phyloP scores from a whole-genome alignment of 2,329 filamentous ascomycete genomes.

The Fusarium sp. region DNA sequence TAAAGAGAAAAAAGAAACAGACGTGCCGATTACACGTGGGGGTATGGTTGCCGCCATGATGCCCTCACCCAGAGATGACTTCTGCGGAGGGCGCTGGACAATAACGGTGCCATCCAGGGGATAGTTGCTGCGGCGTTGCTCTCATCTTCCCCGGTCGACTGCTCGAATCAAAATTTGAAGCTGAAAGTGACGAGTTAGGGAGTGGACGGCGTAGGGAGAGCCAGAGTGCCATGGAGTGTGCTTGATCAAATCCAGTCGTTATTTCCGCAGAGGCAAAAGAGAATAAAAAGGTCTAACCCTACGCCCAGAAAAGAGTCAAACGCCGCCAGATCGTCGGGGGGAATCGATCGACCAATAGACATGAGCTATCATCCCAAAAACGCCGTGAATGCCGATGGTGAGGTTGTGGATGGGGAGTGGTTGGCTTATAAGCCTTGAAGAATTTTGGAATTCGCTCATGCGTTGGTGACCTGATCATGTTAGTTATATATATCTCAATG shows the following conservation, averaged over 20 bases:
- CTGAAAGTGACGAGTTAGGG: constrained; percentile 47
- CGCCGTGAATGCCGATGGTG: constrained; percentile 53
- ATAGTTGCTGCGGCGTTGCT: constrained; percentile 26
- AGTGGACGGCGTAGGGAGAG: constrained; percentile 52
- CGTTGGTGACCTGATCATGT: constrained; percentile 62
- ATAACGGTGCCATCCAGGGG: constrained; percentile 17
- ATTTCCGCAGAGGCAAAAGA: constrained; percentile 42
- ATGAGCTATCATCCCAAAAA: constrained; percentile 53
- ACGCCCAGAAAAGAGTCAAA: constrained; percentile 50
- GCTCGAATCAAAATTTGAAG: constrained; percentile 42
- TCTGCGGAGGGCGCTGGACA: constrained; percentile 3
- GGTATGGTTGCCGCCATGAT: constrained; percentile 26
- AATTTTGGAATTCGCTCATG: constrained; percentile 52
- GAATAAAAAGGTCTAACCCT: constrained; percentile 47
- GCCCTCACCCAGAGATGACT: constrained; percentile 15
- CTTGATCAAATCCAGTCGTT: constrained; percentile 45
- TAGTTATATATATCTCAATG: constrained; percentile 12
- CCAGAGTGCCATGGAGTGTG: constrained; percentile 40
- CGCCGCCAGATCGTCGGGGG: constrained; percentile 49
- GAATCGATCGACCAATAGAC: constrained; percentile 48
- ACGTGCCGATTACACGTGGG: constrained; percentile 35
- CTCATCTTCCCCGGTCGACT: constrained; percentile 36
- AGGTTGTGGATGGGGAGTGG: constrained; percentile 19
- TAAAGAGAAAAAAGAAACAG: constrained; percentile 36
- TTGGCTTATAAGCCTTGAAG: constrained; percentile 20